Conservation (phyloP, 257 asterid species). For the Fraxinus pennsylvanica region DNA sequence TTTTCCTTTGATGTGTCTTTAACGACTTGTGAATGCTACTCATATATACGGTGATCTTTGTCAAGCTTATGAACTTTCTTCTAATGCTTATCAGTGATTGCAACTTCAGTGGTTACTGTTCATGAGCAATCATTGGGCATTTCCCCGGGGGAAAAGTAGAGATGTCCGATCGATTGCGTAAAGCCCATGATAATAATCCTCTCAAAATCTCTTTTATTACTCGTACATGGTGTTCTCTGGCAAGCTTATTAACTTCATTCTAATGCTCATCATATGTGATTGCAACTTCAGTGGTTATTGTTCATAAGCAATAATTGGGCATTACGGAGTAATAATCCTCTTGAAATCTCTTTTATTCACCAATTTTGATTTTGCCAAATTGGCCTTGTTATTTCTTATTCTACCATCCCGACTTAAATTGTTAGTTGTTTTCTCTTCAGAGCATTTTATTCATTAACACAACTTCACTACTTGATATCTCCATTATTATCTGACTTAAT, state of each 20-base stretch:
- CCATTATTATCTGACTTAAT: background rate
- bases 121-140: background rate
- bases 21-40: background rate
- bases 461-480: background rate
- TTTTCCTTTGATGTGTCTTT: constrained; percentile 5
- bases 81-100: background rate
- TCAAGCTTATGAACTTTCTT: background rate
- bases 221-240: too few species aligned
- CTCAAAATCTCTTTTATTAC: too few species aligned
- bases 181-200: too few species aligned
- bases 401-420: background rate
- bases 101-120: background rate
- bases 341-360: background rate
- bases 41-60: background rate
- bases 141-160: too few species aligned
- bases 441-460: background rate
- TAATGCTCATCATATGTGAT: background rate
- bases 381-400: background rate
- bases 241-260: too few species aligned
- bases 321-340: background rate
- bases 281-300: background rate
- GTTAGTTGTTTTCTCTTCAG: background rate
- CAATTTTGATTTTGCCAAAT: background rate
- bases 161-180: too few species aligned
- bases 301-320: background rate